A percentile compares a stretch with the other conserved stretches of the same genome.
These are phyloP conservation scores for Chlorella vulgaris DNA, from an alignment of 139 green algal species.

Conservation along the genomic window DNA sequence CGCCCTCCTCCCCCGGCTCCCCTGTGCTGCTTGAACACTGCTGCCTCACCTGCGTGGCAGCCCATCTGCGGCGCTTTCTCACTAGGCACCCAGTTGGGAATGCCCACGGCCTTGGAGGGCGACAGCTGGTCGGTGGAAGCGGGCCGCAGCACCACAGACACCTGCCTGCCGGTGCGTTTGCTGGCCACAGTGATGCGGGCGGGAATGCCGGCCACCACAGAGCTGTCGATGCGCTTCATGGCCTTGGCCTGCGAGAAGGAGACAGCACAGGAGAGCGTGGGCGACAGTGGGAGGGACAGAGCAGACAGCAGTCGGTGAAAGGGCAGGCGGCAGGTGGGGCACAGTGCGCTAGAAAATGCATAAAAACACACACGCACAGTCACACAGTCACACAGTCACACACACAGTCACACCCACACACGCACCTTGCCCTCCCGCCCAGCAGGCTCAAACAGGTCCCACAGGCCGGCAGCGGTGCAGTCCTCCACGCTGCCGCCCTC, in stretches of 20 bases:
- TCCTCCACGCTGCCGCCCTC: not conserved
- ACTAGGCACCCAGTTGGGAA: conserved; percentile 35
- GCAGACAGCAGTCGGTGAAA: not conserved
- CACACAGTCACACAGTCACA: too few species aligned
- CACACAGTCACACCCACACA: not conserved
- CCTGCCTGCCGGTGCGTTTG: not conserved
- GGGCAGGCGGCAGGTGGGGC: not conserved
- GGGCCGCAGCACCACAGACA: conserved; percentile 34
- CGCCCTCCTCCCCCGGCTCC: too few species aligned
- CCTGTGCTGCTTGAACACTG: too few species aligned
- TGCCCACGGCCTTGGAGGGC: conserved; percentile 17
- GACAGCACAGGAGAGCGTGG: not conserved
- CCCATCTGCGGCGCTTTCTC: conserved; percentile 11
- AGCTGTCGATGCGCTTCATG: not conserved
- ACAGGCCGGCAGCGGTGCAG: conserved; percentile 1
- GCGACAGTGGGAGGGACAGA: too few species aligned
- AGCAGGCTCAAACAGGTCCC: conserved; percentile 29
- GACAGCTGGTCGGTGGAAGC: conserved; percentile 31
- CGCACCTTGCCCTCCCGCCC: not conserved
- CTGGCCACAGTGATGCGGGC: not conserved
- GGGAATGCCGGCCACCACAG: conserved; percentile 1
- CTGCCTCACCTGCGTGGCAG: conserved; percentile 30
- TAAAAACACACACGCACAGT: too few species aligned
- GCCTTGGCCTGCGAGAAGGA: not conserved
- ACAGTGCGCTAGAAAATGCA: too few species aligned